These are phyloP conservation scores for Euclidium syriacum DNA, from an alignment of 345 rosid genomes.

Conservation along the genomic window DNA sequence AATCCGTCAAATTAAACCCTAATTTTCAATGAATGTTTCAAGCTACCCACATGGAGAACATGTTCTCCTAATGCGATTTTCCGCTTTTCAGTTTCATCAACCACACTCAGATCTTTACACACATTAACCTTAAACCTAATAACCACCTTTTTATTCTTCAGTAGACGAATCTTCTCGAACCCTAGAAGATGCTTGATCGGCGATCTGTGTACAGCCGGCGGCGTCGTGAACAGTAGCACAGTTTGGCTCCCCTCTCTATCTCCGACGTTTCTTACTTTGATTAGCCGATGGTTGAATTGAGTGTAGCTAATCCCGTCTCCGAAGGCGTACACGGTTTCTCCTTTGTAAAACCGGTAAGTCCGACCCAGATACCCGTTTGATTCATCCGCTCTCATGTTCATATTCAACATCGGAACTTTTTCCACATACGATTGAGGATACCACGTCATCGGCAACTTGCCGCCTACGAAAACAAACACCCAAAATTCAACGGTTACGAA, in stretches of 20 bases:
- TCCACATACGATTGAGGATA: slow-evolving; percentile 65
- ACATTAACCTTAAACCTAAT: slow-evolving; percentile 58
- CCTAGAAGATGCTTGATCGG: slow-evolving; percentile 62
- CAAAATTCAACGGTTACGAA: neutral
- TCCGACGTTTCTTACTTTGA: slow-evolving; percentile 49
- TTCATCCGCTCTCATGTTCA: slow-evolving; percentile 74
- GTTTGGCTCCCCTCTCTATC: slow-evolving; percentile 54
- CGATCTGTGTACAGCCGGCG: slow-evolving; percentile 62
- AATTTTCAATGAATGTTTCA: slow-evolving; percentile 51
- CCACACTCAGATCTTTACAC: slow-evolving; percentile 75
- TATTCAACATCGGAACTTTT: slow-evolving; percentile 62
- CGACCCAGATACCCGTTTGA: slow-evolving; percentile 65
- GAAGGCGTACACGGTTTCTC: slow-evolving; percentile 59
- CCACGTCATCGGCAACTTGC: slow-evolving; percentile 76
- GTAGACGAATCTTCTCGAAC: slow-evolving; percentile 61
- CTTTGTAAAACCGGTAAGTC: slow-evolving; percentile 66
- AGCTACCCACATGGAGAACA: slow-evolving; percentile 66
- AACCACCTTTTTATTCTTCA: slow-evolving; percentile 22
- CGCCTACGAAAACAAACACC: slow-evolving; percentile 39
- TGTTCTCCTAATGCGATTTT: slow-evolving; percentile 64
- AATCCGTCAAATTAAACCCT: slow-evolving; percentile 28
- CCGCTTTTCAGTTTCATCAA: slow-evolving; percentile 56
- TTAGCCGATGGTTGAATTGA: slow-evolving; percentile 33
- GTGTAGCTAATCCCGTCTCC: slow-evolving; percentile 66
- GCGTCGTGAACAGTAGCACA: slow-evolving; percentile 63